Conservation (phyloP, 2,329 filamentous ascomycete species). For the Phaeoacremonium minimum region DNA sequence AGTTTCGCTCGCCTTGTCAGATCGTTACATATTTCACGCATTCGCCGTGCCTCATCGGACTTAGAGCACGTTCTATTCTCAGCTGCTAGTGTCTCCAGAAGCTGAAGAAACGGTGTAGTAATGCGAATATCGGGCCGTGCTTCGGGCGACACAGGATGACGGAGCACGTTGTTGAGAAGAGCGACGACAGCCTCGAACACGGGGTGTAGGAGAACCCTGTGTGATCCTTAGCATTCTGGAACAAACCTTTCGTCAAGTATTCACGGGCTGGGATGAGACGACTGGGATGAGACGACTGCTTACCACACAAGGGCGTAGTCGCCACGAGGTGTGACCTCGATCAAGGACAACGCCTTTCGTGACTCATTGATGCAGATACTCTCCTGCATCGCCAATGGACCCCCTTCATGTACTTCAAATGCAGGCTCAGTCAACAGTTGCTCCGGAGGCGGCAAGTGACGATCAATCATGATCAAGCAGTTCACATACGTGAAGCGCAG, state of each 20-base stretch:
- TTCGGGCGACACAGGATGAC: background rate
- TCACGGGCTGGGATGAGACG: too few relatives aligned
- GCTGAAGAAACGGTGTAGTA: background rate
- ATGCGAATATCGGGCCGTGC: background rate
- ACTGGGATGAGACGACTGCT: too few relatives aligned
- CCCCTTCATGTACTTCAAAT: background rate
- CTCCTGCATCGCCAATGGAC: background rate
- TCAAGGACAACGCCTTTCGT: background rate
- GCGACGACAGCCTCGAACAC: background rate
- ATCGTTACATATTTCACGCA: too few relatives aligned
- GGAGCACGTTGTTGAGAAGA: background rate
- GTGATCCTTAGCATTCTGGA: background rate
- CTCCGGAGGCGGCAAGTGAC: background rate
- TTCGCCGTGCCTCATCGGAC: too few relatives aligned
- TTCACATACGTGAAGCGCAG: slow-evolving; percentile 2
- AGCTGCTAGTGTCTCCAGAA: background rate
- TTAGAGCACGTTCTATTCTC: background rate
- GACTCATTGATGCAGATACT: slow-evolving; percentile 1
- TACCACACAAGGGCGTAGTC: slow-evolving; percentile 3
- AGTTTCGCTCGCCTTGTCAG: background rate
- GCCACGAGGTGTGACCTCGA: background rate
- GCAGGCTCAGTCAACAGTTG: background rate
- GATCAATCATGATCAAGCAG: slow-evolving; percentile 1
- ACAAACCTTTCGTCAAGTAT: too few relatives aligned
- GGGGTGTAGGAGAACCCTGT: background rate